These are phyloP conservation scores for Acrodontium crateriforme DNA, from an alignment of 2,329 filamentous ascomycete species.

Conservation along the genomic window DNA sequence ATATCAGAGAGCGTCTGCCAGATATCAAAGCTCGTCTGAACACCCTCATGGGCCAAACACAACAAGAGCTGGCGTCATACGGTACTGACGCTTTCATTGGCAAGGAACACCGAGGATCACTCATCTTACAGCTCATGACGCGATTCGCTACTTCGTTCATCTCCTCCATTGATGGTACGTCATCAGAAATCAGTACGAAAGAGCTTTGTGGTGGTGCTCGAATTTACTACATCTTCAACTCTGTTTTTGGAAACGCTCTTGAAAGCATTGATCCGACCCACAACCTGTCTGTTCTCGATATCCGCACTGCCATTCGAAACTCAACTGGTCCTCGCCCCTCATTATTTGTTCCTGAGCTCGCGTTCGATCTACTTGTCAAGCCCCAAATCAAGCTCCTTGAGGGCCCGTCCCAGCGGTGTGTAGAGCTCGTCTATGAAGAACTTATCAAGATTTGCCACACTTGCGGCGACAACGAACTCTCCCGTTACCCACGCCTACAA, in stretches of 20 bases:
- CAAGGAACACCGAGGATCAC: constrained; percentile 86
- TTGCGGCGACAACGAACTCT: constrained; percentile 86
- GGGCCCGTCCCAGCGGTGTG: constrained; percentile 86
- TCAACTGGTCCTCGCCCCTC: constrained; percentile 92
- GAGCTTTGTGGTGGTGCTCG: constrained; percentile 88
- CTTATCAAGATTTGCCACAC: constrained; percentile 99
- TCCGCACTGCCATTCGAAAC: constrained; percentile 93
- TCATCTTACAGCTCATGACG: constrained; percentile 96
- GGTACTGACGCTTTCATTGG: constrained; percentile 96
- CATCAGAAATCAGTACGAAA: constrained; percentile 96
- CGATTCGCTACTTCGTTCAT: constrained; percentile 96
- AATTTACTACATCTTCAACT: constrained; percentile 99
- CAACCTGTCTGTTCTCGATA: constrained; percentile 88
- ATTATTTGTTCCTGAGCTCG: constrained; percentile 92
- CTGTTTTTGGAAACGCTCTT: constrained; percentile 89
- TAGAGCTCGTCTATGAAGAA: constrained; percentile 96
- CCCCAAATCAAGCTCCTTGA: constrained; percentile 96
- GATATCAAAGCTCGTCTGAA: constrained; percentile 98
- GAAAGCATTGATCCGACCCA: constrained; percentile 93
- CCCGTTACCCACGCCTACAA: constrained; percentile 81
- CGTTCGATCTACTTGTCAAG: constrained; percentile 94
- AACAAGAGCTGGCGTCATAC: constrained; percentile 95
- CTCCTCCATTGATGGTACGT: constrained; percentile 95
- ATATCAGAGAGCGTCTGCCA: constrained; percentile 87
- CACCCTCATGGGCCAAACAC: constrained; percentile 98